Conservation (phyloP, 2,329 filamentous ascomycete genomes). For the Amylocarpus encephaloides region DNA sequence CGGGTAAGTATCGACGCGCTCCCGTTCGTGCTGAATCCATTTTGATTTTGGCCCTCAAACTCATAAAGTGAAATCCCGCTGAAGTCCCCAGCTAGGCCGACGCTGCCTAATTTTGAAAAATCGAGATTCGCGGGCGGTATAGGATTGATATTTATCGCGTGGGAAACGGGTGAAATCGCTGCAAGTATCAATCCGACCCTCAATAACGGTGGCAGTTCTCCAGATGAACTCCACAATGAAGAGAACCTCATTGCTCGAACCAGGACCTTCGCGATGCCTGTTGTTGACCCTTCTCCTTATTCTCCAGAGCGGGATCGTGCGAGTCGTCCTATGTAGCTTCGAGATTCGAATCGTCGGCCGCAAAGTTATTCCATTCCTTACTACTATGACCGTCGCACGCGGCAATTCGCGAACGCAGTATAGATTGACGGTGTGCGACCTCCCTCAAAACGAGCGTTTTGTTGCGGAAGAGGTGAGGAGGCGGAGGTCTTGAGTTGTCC, state of each 20-base stretch:
- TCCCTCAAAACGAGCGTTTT: slow-evolving; percentile 9
- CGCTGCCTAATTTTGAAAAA: slow-evolving; percentile 68
- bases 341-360: slow-evolving; percentile 7
- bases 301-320: slow-evolving; percentile 15
- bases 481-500: background rate
- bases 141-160: slow-evolving; percentile 52
- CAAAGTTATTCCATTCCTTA: slow-evolving; percentile 21
- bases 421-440: background rate
- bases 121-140: slow-evolving; percentile 69
- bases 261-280: slow-evolving; percentile 10
- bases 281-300: slow-evolving; percentile 9
- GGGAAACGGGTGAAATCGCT: slow-evolving; percentile 36
- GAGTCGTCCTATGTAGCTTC: slow-evolving; percentile 12
- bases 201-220: slow-evolving; percentile 30
- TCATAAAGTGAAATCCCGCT: slow-evolving; percentile 85
- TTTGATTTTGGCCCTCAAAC: slow-evolving; percentile 72
- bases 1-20: slow-evolving; percentile 74
- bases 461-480: slow-evolving; percentile 2
- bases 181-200: slow-evolving; percentile 36
- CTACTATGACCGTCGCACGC: background rate
- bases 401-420: background rate
- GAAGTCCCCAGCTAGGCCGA: slow-evolving; percentile 85
- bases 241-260: slow-evolving; percentile 29
- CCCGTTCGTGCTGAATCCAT: slow-evolving; percentile 62
- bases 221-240: slow-evolving; percentile 28